phyloP scores from a whole-genome alignment of 2,329 filamentous ascomycete species.

The Paraconiothyrium brasiliense region DNA sequence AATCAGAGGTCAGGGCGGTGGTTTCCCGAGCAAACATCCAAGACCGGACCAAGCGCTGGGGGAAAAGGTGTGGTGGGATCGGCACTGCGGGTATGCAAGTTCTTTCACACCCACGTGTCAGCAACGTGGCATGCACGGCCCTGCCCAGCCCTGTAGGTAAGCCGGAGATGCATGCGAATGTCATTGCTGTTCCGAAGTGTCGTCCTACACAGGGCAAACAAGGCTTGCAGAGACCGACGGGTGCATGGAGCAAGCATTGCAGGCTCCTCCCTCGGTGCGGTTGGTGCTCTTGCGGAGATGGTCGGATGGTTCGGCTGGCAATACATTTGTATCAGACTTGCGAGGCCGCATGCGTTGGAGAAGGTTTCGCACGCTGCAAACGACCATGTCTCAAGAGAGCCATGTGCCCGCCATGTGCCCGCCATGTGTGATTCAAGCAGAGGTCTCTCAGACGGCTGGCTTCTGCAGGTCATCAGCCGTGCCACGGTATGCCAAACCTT shows the following conservation, averaged over 20 bases:
- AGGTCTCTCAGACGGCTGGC: neutral
- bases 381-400: neutral
- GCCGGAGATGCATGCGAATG: neutral
- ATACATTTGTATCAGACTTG: neutral
- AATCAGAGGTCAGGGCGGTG: slow-evolving; percentile 3
- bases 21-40: slow-evolving; percentile 4
- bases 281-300: neutral
- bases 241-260: neutral
- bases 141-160: slow-evolving; percentile 8
- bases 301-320: neutral
- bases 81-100: slow-evolving; percentile 7
- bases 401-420: neutral
- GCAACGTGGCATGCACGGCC: slow-evolving; percentile 15
- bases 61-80: slow-evolving; percentile 4
- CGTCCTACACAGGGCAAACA: neutral
- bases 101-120: slow-evolving; percentile 14
- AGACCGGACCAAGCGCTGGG: neutral
- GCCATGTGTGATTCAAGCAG: neutral
- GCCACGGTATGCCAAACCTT: slow-evolving; percentile 3
- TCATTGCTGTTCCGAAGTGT: neutral
- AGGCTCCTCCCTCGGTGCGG: neutral
- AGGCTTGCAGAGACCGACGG: neutral
- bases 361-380: neutral
- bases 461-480: neutral
- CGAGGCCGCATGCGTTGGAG: neutral